Conservation (phyloP, 495 filamentous ascomycete genomes). For the Penicillium antarcticum region DNA sequence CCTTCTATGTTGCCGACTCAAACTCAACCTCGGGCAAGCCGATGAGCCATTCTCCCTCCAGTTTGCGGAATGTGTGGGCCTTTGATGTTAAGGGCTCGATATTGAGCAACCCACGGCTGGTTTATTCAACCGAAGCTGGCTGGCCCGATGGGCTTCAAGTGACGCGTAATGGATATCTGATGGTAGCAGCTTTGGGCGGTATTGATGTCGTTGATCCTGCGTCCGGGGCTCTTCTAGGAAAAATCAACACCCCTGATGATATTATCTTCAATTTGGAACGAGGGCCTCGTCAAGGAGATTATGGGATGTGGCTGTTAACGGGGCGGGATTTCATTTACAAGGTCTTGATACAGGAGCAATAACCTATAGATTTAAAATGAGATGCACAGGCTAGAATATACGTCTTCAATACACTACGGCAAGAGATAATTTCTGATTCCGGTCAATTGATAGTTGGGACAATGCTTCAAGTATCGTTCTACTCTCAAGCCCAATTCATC, state of each 20-base stretch:
- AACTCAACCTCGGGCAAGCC: slow-evolving; percentile 9
- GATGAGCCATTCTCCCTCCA: neutral
- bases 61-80: slow-evolving; percentile 10
- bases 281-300: slow-evolving; percentile 1
- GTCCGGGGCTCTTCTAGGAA: slow-evolving; percentile 4
- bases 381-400: too few species aligned
- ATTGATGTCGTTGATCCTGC: slow-evolving; percentile 11
- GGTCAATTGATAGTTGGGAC: too few species aligned
- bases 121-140: slow-evolving; percentile 7
- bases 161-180: slow-evolving; percentile 4
- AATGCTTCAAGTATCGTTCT: too few species aligned
- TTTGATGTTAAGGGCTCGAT: slow-evolving; percentile 11
- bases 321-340: slow-evolving; percentile 8
- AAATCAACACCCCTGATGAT: slow-evolving; percentile 11
- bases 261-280: slow-evolving; percentile 14
- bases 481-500: too few species aligned
- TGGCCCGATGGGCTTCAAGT: slow-evolving; percentile 18
- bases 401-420: too few species aligned
- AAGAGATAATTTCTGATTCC: too few species aligned
- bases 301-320: slow-evolving; percentile 12
- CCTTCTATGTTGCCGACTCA: slow-evolving; percentile 12
- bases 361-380: too few species aligned
- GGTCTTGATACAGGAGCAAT: slow-evolving; percentile 2
- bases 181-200: slow-evolving; percentile 10
- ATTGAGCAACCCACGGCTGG: slow-evolving; percentile 2